phyloP scores from a whole-genome alignment of 2,329 filamentous ascomycete species.

The Neonectria coccinea region DNA sequence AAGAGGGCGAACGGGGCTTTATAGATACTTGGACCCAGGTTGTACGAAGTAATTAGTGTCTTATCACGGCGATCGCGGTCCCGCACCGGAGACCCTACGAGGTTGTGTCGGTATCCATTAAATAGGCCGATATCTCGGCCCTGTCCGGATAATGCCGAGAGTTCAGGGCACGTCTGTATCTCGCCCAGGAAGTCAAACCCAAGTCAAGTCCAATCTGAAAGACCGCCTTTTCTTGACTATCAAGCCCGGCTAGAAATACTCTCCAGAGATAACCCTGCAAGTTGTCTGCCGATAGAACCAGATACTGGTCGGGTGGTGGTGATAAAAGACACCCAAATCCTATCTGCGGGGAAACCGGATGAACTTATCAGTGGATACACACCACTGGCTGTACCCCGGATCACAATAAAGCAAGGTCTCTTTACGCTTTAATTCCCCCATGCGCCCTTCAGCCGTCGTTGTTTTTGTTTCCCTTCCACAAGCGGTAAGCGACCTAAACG shows the following conservation, averaged over 20 bases:
- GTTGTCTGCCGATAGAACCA: too few species aligned
- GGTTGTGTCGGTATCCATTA: background rate
- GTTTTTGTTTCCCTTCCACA: background rate
- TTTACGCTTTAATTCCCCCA: conserved; percentile 3
- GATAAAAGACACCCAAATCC: background rate
- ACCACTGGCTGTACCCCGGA: background rate
- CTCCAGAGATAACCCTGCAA: background rate
- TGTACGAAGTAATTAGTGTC: background rate
- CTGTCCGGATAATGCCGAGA: too few species aligned
- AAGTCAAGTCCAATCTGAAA: background rate
- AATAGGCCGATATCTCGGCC: too few species aligned
- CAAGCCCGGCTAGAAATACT: background rate
- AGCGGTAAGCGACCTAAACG: background rate
- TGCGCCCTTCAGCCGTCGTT: background rate
- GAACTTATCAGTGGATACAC: conserved; percentile 8
- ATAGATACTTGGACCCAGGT: background rate
- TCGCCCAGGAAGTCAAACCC: background rate
- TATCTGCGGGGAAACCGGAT: conserved; percentile 6
- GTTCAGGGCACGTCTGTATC: too few species aligned
- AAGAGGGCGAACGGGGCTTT: background rate
- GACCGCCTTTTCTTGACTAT: background rate
- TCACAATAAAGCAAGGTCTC: background rate
- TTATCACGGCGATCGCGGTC: background rate
- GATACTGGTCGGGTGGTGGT: too few species aligned
- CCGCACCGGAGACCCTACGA: background rate